Evolutionary conservation across 768 basidiomycete genomes (phyloP), one percentile per base, ranked within the genome.

Genomic region (Lepiota venenata): DNA sequence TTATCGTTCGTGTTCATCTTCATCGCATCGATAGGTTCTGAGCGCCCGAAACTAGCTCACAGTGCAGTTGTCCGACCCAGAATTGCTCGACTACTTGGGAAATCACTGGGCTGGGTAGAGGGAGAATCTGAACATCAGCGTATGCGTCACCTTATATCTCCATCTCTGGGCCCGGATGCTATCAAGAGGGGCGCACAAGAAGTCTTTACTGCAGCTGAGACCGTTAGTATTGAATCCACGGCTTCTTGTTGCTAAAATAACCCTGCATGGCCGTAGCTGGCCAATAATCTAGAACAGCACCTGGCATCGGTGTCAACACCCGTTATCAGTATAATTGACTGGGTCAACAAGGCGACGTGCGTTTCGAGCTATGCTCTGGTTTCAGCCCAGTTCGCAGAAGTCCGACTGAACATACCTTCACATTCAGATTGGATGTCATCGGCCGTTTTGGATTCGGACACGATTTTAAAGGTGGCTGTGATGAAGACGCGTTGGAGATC

Each of bases 401-500:
- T 11, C 25, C 25, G 5, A 25, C 5, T 25, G 25, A 25, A 25
- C 25, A 2, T 25, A 25, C 25, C 25, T 25, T 25, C 25, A 25
- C 25, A 2, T 25, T 25, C 5, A 25, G 25, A 25, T 25, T 25
- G 25, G 25, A 25, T 25, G 25, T 25, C 25, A 25, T 25, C 25
- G 25, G 9, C 9, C 20, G 16, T n/a, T 21, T 16, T 50, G 71
- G 60, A 3, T 72, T 71, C 46, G 65, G 61, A 20, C 66, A 71
- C 59, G 68, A 73, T 56, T 71, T 73, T 61, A 57, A 63, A 37
- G 59, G 63, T 12, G 71, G 69, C 16, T 53, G 63, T 51, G 63
- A 61, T 47, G 58, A 58, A 6, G 71, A 68, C 25, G 69, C 70
- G 11, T 48, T 58, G 39, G 51, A 54, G 35, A 71, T 72, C 46